Percentiles rank a stretch among this genome's conserved stretches.
These are phyloP conservation scores for Scopulariopsis brevicaulis DNA, from an alignment of 2,329 filamentous ascomycete species.

Conservation along the genomic window DNA sequence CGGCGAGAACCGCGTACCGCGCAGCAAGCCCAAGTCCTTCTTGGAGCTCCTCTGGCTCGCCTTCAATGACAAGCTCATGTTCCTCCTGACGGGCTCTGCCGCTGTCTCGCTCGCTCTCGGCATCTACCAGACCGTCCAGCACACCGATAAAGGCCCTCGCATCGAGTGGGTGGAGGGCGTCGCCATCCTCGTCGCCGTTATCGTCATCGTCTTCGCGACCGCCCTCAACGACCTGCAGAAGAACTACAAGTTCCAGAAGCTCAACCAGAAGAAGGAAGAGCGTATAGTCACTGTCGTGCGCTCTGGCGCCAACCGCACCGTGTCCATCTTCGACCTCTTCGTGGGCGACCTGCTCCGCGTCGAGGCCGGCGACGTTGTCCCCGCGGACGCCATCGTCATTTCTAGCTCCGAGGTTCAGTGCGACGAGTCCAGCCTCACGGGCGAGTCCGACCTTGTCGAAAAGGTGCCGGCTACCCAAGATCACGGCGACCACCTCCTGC, in stretches of 20 bases:
- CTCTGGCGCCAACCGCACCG: conserved; percentile 50
- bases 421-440: conserved; percentile 62
- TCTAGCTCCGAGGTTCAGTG: conserved; percentile 41
- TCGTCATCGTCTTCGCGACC: conserved; percentile 38
- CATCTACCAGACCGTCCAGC: conserved; percentile 58
- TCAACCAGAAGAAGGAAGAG: conserved; percentile 49
- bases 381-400: conserved; percentile 60
- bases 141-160: conserved; percentile 25
- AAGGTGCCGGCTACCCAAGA: conserved; percentile 46
- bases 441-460: conserved; percentile 61
- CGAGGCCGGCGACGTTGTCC: conserved; percentile 57
- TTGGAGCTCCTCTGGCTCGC: conserved; percentile 53
- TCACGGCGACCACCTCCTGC: conserved; percentile 54
- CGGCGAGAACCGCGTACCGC: conserved; percentile 46
- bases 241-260: conserved; percentile 50
- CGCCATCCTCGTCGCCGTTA: conserved; percentile 8
- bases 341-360: conserved; percentile 61
- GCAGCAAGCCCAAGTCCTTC: conserved; percentile 47
- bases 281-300: conserved; percentile 54
- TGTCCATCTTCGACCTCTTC: conserved; percentile 56
- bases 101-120: conserved; percentile 58
- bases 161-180: conserved; percentile 15
- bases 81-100: conserved; percentile 57
- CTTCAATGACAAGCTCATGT: conserved; percentile 64
- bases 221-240: conserved; percentile 58